Base-by-base conservation (phyloP, 495 filamentous ascomycete genomes). In the Amniculicola lignicola region DNA sequence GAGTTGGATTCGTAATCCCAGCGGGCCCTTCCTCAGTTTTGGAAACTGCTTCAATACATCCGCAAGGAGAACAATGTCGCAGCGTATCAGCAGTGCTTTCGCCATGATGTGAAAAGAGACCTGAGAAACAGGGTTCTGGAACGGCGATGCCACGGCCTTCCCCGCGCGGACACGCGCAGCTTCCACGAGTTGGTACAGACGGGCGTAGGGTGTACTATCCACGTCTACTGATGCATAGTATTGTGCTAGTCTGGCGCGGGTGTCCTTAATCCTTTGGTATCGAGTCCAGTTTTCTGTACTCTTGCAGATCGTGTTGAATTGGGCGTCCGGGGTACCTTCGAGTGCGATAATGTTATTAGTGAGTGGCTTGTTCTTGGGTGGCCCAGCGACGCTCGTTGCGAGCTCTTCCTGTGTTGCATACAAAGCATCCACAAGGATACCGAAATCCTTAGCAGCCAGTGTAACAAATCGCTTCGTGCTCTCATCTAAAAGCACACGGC, bases 391-490 rank as follows among this genome's bases (percentile, higher is more conserved):
- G n/a, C n/a, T n/a, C n/a, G n/a, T 14, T 38, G 6, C 31, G 16
- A 50, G 46, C 3, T 6, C 6, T 21, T 50, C 19, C 31, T 50
- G 46, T 4, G 31, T 31, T 4, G 28, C 14, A 38, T 37, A 23
- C 5, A 50, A 25, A 7, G 18, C 10, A 14, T 50, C 46, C 2
- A 22, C 21, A 9, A 40, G 37, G 6, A 6, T 6, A 9, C 78
- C 54, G 61, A 79, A 82, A 38, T 71, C 51, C 2, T 63, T 61
- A 28, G 82, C 79, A 3, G 79, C 65, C 51, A 69, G 75, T 14
- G 76, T 51, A 22, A 82, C 78, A 62, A 89, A 84, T 52, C 81
- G 84, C 65, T 86, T 87, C 0, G 82, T 84, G 0, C 80, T 70
- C 62, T 88, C 83, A 46, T 90, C 82, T 1, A 90, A 69, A 41